Conservation (phyloP, 192 early-diverging fungal species). For the Glomus cerebriforme region DNA sequence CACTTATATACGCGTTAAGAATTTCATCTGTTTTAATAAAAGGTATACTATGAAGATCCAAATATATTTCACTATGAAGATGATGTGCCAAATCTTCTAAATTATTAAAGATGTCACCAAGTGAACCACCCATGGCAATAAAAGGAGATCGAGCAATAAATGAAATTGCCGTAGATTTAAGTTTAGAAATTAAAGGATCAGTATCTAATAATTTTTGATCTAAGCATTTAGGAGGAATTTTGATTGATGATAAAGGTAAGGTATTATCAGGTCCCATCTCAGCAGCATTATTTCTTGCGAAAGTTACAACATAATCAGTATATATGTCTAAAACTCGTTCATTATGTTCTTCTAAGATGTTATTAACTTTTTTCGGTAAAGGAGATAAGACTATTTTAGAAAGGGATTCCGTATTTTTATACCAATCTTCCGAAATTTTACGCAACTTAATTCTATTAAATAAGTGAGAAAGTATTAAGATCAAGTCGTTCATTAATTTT, state of each 20-base stretch:
- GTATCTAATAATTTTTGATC: neutral
- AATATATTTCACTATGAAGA: constrained; percentile 19
- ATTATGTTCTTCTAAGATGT: constrained; percentile 16
- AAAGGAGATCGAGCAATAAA: constrained; percentile 28
- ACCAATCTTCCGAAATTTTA: neutral
- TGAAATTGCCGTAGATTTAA: neutral
- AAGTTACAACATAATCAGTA: constrained; percentile 19
- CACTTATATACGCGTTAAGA: constrained; percentile 21
- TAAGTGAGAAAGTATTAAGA: constrained; percentile 15
- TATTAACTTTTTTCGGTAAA: neutral
- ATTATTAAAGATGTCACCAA: constrained; percentile 15
- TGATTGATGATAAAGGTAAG: constrained; percentile 18
- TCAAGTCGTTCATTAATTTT: constrained; percentile 4
- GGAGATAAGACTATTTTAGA: constrained; percentile 10
- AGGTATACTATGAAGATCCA: constrained; percentile 21
- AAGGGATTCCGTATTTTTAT: neutral
- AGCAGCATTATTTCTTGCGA: neutral
- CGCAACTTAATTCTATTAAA: constrained; percentile 22
- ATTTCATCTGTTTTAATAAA: neutral
- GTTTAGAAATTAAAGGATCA: neutral
- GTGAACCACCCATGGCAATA: constrained; percentile 11
- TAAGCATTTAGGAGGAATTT: constrained; percentile 2
- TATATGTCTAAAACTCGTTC: constrained; percentile 16
- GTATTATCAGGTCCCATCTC: neutral
- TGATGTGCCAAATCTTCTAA: constrained; percentile 17